These are phyloP conservation scores for Akanthomyces lecanii DNA, from an alignment of 2,329 filamentous ascomycete genomes.

Conservation along the genomic window DNA sequence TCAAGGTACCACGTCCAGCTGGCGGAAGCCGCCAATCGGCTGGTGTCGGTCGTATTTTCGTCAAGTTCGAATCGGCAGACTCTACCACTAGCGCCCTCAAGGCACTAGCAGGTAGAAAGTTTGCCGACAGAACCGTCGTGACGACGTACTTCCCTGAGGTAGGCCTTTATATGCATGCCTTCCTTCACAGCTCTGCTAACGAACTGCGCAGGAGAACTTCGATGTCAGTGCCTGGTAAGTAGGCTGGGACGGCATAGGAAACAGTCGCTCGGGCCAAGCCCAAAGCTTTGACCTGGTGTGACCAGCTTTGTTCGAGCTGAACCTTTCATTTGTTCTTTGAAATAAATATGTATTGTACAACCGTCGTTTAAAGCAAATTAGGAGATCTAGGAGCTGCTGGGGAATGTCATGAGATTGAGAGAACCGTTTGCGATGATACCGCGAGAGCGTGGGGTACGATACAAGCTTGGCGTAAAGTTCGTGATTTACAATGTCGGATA, in stretches of 20 bases:
- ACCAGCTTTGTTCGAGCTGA: background rate
- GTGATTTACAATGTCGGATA: background rate
- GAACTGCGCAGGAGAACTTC: constrained; percentile 73
- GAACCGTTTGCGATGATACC: background rate
- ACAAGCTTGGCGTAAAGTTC: background rate
- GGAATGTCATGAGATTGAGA: background rate
- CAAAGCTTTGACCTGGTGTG: background rate
- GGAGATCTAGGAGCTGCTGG: constrained; percentile 8
- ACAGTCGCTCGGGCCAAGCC: background rate
- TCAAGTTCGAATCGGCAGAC: constrained; percentile 81
- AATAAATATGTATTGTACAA: constrained; percentile 16
- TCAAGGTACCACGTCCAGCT: constrained; percentile 87
- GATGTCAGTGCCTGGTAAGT: constrained; percentile 81
- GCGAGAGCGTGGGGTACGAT: background rate
- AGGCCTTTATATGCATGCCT: constrained; percentile 26
- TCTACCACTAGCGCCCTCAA: constrained; percentile 79
- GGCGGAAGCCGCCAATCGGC: constrained; percentile 78
- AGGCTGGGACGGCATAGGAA: background rate
- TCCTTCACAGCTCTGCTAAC: constrained; percentile 27
- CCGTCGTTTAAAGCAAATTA: constrained; percentile 2
- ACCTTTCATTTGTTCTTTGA: constrained; percentile 6
- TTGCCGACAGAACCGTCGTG: constrained; percentile 92
- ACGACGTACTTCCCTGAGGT: constrained; percentile 95
- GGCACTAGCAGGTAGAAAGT: constrained; percentile 91
- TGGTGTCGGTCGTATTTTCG: constrained; percentile 95